These are phyloP conservation scores for Diaporthe vexans DNA, from an alignment of 2,329 filamentous ascomycete genomes.

Conservation along the genomic window DNA sequence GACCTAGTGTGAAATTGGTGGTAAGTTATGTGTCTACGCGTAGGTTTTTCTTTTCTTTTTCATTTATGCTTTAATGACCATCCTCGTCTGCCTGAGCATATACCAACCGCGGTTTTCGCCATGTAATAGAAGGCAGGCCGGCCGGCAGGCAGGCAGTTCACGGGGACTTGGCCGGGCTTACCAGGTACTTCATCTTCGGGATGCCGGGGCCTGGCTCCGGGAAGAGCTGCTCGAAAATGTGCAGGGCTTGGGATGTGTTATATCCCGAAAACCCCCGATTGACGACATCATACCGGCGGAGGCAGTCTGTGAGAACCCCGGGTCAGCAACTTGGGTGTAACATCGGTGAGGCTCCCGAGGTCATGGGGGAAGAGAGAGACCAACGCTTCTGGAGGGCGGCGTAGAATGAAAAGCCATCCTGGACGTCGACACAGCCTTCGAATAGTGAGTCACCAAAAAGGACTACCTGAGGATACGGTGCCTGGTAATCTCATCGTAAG, in stretches of 20 bases:
- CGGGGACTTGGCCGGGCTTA: slow-evolving; percentile 52
- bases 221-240: slow-evolving; percentile 78
- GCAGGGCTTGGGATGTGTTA: slow-evolving; percentile 81
- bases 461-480: slow-evolving; percentile 79
- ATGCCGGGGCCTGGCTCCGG: slow-evolving; percentile 71
- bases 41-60: no score
- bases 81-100: no score
- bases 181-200: slow-evolving; percentile 76
- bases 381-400: slow-evolving; percentile 78
- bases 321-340: not conserved
- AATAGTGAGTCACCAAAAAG: slow-evolving; percentile 94
- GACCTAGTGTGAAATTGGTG: slow-evolving; percentile 60
- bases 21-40: not conserved
- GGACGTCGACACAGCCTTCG: slow-evolving; percentile 73
- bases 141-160: not conserved
- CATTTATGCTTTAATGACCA: no score
- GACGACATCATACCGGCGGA: slow-evolving; percentile 84
- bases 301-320: slow-evolving; percentile 69
- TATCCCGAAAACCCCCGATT: slow-evolving; percentile 92
- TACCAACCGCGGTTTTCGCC: not conserved
- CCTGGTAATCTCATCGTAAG: slow-evolving; percentile 49
- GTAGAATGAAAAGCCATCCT: slow-evolving; percentile 80
- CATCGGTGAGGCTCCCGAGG: not conserved
- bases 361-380: slow-evolving; percentile 46
- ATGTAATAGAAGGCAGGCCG: not conserved